phyloP scores from a whole-genome alignment of 1,284 basidiomycete species.

The Ganoderma sp. region DNA sequence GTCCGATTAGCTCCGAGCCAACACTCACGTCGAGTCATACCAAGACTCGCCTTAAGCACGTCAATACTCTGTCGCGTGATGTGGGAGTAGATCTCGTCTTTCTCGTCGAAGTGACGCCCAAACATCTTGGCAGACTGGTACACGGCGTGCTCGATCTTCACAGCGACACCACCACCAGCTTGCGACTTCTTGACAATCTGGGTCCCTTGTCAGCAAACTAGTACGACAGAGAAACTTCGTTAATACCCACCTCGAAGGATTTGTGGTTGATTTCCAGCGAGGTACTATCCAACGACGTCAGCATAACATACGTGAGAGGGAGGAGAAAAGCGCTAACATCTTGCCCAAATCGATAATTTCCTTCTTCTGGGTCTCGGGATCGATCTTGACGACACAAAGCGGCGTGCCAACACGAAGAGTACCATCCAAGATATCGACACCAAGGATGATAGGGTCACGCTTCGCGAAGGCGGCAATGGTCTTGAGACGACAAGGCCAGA shows the following conservation, averaged over 20 bases:
- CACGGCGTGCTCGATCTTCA: slow-evolving; percentile 98
- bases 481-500: slow-evolving; percentile 97
- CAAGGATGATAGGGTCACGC: slow-evolving; percentile 97
- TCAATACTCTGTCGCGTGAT: slow-evolving; percentile 95
- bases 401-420: slow-evolving; percentile 94
- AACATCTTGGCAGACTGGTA: slow-evolving; percentile 97
- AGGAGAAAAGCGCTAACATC: slow-evolving; percentile 65
- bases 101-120: slow-evolving; percentile 94
- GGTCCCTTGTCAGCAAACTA: slow-evolving; percentile 9
- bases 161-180: slow-evolving; percentile 94
- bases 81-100: slow-evolving; percentile 91
- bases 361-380: slow-evolving; percentile 86
- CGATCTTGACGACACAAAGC: slow-evolving; percentile 91
- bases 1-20: slow-evolving; percentile 20
- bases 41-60: slow-evolving; percentile 77
- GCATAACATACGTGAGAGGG: background rate
- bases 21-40: slow-evolving; percentile 16
- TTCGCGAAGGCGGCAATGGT: slow-evolving; percentile 94
- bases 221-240: background rate
- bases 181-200: slow-evolving; percentile 92
- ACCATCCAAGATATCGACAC: slow-evolving; percentile 96
- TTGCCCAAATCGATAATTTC: slow-evolving; percentile 93
- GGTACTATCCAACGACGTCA: slow-evolving; percentile 57
- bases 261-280: slow-evolving; percentile 97
- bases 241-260: slow-evolving; percentile 65